These are phyloP conservation scores for Clarireedia hainanense DNA, from an alignment of 2,329 filamentous ascomycete genomes.

Conservation along the genomic window DNA sequence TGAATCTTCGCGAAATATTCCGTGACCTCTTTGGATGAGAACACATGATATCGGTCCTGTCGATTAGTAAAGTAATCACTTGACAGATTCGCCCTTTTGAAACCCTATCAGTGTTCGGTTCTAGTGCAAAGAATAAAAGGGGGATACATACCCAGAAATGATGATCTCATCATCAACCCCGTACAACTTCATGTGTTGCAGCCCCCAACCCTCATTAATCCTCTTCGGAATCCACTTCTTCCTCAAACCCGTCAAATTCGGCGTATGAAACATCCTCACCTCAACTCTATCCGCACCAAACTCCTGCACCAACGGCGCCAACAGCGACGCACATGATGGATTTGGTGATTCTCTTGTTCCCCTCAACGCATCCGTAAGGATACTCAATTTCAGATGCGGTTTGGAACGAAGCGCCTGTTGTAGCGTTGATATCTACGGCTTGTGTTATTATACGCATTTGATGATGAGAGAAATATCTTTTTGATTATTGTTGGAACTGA, in stretches of 20 bases:
- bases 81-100: slow-evolving; percentile 69
- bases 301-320: slow-evolving; percentile 74
- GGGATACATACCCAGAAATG: slow-evolving; percentile 64
- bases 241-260: slow-evolving; percentile 79
- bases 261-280: slow-evolving; percentile 96
- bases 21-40: slow-evolving; percentile 69
- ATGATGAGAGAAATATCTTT: no score
- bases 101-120: not conserved
- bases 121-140: not conserved
- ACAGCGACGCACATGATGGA: slow-evolving; percentile 78
- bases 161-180: slow-evolving; percentile 94
- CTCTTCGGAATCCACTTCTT: slow-evolving; percentile 80
- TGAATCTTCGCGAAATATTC: slow-evolving; percentile 79
- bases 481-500: slow-evolving; percentile 30
- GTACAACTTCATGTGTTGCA: slow-evolving; percentile 99
- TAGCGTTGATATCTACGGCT: slow-evolving; percentile 60
- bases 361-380: slow-evolving; percentile 83
- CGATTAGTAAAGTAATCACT: slow-evolving; percentile 94
- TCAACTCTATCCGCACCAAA: slow-evolving; percentile 82
- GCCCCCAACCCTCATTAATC: slow-evolving; percentile 96
- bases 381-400: slow-evolving; percentile 70
- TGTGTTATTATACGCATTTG: not conserved
- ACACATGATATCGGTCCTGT: slow-evolving; percentile 90
- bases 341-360: slow-evolving; percentile 86
- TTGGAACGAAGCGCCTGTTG: slow-evolving; percentile 67